Evolutionary conservation across 2,329 filamentous ascomycete genomes (phyloP), one percentile per base, ranked within the genome.

Genomic region (Fusarium foetens): DNA sequence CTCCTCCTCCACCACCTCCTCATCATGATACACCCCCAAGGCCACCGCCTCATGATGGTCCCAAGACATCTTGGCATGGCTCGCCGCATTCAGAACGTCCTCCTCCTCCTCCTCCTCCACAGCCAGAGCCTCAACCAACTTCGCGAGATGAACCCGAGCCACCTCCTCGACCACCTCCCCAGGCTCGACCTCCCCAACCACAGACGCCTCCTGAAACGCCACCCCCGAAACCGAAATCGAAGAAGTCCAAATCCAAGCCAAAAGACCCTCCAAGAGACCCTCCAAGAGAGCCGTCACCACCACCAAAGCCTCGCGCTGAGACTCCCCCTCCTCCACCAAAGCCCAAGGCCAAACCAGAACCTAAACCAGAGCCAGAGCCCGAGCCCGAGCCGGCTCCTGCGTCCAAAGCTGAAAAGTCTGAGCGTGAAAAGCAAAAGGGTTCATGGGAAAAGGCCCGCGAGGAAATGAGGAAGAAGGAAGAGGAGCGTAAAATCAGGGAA

Each of bases 361-460:
- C 77, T 5, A 70, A 73, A 48, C 72, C 68, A 13, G 55, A 55
- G 5, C 60, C 23, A 29, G 39, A 31, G 14, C 23, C 63, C 8
- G 73, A 64, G 21, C 42, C 71, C 5, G 81, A 81, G 38, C 73
- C 81, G 29, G 60, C 67, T 25, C 54, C 60, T 36, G 31, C 25
- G 16, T 29, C 43, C 33, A 41, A 63, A n/a, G 60, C 60, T 16
- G 54, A 63, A 19, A 75, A 59, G 33, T 35, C 71, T 13, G 81
- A 82, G 51, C 74, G 81, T 29, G 58, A 73, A 23, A 76, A 65
- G 35, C 80, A 83, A 2, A 87, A 86, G 75, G 83, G 84, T 13
- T 84, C 88, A 1, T 93, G 91, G 91, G 90, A 93, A 73, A 92
- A 89, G 78, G 91, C 90, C 7, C 85, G 91, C 59, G 91, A 93